Base-by-base conservation (phyloP, 2,329 filamentous ascomycete species). In the Teratosphaeria zuluensis region DNA sequence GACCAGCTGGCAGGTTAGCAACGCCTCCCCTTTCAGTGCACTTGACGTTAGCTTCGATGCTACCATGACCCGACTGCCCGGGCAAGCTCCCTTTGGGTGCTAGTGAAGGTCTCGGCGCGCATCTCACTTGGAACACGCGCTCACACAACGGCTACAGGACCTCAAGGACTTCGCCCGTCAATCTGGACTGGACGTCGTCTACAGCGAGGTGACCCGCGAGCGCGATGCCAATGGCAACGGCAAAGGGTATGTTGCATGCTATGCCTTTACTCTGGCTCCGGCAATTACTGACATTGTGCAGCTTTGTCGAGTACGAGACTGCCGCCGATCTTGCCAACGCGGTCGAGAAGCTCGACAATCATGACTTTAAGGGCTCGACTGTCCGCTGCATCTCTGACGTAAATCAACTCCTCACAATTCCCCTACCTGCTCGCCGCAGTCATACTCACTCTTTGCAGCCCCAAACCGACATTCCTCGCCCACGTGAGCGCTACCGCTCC, bases 1-100 rank as follows among this genome's bases (percentile, higher is more conserved):
- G 82, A 99, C 94, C 82, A 96, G 92, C 85, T 99, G 94, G 94
- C 94, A 99, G 94, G 94, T 99, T 88, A 94, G 94, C 24, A 53
- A 14, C 14, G 16, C 6, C 30, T 52, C 51, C 51, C 30, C 30
- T 52, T 31, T 3, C 51, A 14, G 24, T 28, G 24, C 24, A 28
- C 24, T 28, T 28, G 24, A 28, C 24, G 4, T 28, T 28, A 28
- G 28, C 52, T 35, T 53, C 24, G 32, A 53, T 11, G 28, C 32
- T 53, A 12, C 28, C 19, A 32, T 28, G 28, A 53, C 28, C 53
- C 21, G 21, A 30, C 24, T 31, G 51, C 12, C 51, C 30, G 12
- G 8, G 12, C 51, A n/a, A 33, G 24, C 12, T 53, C 9, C 21
- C 14, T n/a, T 24, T 31, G 51, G 51, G 2, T 9, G 24, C 19